phyloP scores from a whole-genome alignment of 208 protist genomes.

The Vickermania spadyakhi region DNA sequence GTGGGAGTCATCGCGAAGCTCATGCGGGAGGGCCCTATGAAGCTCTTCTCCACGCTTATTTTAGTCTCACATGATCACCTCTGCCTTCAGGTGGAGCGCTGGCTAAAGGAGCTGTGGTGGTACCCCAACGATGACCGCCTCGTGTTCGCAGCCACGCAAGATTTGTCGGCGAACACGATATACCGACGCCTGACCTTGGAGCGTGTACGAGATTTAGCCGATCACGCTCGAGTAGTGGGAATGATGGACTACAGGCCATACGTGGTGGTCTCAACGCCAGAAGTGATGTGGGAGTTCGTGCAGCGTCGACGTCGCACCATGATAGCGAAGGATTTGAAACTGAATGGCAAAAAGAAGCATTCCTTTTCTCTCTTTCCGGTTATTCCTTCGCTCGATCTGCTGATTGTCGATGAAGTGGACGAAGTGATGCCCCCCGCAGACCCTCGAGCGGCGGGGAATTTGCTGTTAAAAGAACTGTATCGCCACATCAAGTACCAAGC shows the following conservation, averaged over 20 bases:
- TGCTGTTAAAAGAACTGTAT: slow-evolving; percentile 77
- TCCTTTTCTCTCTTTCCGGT: slow-evolving; percentile 67
- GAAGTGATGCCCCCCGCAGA: slow-evolving; percentile 64
- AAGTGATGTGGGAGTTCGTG: slow-evolving; percentile 68
- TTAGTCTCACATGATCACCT: slow-evolving; percentile 70
- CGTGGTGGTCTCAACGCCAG: slow-evolving; percentile 68
- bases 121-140: slow-evolving; percentile 74
- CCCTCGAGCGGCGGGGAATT: slow-evolving; percentile 57
- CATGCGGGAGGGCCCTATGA: slow-evolving; percentile 86
- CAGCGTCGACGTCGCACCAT: slow-evolving; percentile 37
- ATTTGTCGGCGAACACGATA: slow-evolving; percentile 38
- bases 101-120: slow-evolving; percentile 87
- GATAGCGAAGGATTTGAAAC: slow-evolving; percentile 24
- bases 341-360: slow-evolving; percentile 22
- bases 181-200: slow-evolving; percentile 72
- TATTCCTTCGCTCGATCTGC: slow-evolving; percentile 61
- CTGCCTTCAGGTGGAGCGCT: slow-evolving; percentile 67
- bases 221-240: slow-evolving; percentile 20
- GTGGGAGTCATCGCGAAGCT: slow-evolving; percentile 69
- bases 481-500: slow-evolving; percentile 80
- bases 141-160: slow-evolving; percentile 62
- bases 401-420: slow-evolving; percentile 86
- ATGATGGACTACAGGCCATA: slow-evolving; percentile 70
- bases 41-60: slow-evolving; percentile 69
- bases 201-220: slow-evolving; percentile 29